Conservation (phyloP, 2,329 filamentous ascomycete species). For the Alternaria sp. region DNA sequence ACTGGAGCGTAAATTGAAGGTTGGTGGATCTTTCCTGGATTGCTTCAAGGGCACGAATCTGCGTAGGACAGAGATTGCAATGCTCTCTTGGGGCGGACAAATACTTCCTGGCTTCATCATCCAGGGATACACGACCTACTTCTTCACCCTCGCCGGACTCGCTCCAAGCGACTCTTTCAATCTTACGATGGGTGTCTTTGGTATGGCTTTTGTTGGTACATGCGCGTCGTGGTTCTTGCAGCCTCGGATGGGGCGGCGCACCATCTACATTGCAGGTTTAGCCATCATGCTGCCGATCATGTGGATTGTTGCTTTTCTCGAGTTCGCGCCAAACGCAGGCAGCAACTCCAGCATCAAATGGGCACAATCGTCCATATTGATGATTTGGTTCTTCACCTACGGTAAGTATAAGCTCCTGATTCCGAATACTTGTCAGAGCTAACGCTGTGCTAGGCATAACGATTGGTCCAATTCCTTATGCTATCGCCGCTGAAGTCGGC, state of each 20-base stretch:
- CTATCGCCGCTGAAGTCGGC: constrained; percentile 81
- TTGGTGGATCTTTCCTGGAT: constrained; percentile 75
- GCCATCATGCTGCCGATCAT: constrained; percentile 70
- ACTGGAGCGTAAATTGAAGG: constrained; percentile 71
- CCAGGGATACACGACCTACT: constrained; percentile 48
- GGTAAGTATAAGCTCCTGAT: constrained; percentile 54
- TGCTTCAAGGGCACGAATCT: constrained; percentile 81
- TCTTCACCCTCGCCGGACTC: constrained; percentile 53
- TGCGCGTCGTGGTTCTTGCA: constrained; percentile 81
- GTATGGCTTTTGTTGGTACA: constrained; percentile 66
- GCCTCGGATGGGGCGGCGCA: constrained; percentile 75
- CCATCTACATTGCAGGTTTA: constrained; percentile 74
- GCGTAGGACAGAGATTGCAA: constrained; percentile 75
- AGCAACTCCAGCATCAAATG: constrained; percentile 54
- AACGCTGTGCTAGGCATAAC: constrained; percentile 60
- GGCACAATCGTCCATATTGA: constrained; percentile 19
- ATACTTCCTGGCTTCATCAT: constrained; percentile 30
- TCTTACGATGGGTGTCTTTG: constrained; percentile 61
- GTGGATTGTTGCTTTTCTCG: constrained; percentile 67
- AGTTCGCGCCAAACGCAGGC: constrained; percentile 56
- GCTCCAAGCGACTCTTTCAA: constrained; percentile 46
- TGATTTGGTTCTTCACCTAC: constrained; percentile 68
- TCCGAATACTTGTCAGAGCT: neutral
- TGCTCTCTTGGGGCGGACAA: constrained; percentile 54
- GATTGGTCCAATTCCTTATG: constrained; percentile 87